Base-by-base conservation (phyloP, 345 rosid species). In the Pseudoturritis turrita region DNA sequence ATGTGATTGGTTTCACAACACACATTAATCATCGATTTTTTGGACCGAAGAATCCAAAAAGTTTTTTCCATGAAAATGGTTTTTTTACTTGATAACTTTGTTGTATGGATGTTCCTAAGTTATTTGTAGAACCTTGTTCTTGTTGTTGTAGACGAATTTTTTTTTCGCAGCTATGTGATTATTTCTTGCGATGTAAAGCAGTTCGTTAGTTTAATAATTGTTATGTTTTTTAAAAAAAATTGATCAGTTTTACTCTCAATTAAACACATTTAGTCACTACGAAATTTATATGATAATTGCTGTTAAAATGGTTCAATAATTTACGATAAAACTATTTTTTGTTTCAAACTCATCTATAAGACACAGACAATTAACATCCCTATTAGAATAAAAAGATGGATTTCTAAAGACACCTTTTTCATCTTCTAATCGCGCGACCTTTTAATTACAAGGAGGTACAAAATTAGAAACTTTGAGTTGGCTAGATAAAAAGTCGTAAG, bases 1-100 rank as follows among this genome's bases (percentile, higher is more conserved):
- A 68, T 65, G 74, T 82, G 85, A 88, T 39, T 19, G 37, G 35
- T 39, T 49, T 18, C 57, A 29, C 11, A 5, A 41, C 13, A 47
- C 31, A 23, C 46, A 50, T 4, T 23, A 19, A 15, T 70, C 74
- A 35, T 13, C 29, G 10, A 35, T 12, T 23, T 58, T 29, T 36
- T 49, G 6, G 17, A 37, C 21, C 5, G 8, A 49, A 37, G 22
- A 18, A 49, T 58, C 60, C 10, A 49, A 59, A 17, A 18, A 28
- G 9, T 47, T 52, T 50, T 47, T 49, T 13, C 61, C 68, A 60
- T 60, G 22, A 61, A 51, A 60, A 60, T 71, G 61, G 52, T 50
- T 71, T 19, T n/a, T 26, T 39, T 60, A 50, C 35, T 60, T 49
- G 9, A 26, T 50, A 18, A 70, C 14, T 60, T 49, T 60, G 43